These are phyloP conservation scores for Penicillium crustosum DNA, from an alignment of 2,329 filamentous ascomycete species.

Conservation along the genomic window DNA sequence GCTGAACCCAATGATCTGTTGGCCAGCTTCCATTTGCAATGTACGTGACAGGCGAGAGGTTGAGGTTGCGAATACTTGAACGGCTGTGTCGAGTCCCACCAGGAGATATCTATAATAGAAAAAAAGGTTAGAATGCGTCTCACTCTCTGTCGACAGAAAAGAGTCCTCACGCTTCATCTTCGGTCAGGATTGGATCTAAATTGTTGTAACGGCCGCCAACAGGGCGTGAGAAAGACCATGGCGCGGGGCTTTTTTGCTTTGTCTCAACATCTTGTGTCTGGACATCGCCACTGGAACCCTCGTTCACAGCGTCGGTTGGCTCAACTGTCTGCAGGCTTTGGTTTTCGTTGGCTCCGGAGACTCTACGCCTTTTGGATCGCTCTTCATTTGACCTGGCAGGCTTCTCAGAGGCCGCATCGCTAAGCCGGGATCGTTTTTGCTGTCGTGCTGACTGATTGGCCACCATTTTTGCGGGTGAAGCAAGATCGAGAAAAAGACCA, in stretches of 20 bases:
- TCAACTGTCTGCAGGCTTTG: constrained; percentile 30
- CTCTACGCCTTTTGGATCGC: constrained; percentile 33
- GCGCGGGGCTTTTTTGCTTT: constrained; percentile 16
- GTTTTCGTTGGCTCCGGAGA: constrained; percentile 24
- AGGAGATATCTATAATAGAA: constrained; percentile 63
- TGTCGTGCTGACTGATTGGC: constrained; percentile 21
- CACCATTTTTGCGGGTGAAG: constrained; percentile 15
- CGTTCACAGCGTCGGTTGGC: constrained; percentile 19
- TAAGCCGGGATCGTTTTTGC: constrained; percentile 34
- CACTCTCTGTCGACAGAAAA: neutral
- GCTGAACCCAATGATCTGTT: constrained; percentile 52
- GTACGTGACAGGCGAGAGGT: constrained; percentile 78
- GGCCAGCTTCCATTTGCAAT: constrained; percentile 57
- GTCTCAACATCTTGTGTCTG: constrained; percentile 14
- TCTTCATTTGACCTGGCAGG: constrained; percentile 25
- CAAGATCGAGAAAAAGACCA: neutral
- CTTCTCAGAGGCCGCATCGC: constrained; percentile 29
- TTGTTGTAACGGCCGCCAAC: constrained; percentile 57
- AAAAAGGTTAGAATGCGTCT: constrained; percentile 10
- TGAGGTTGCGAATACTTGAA: constrained; percentile 77
- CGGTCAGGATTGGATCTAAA: constrained; percentile 58
- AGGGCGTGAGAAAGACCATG: constrained; percentile 52
- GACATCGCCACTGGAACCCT: constrained; percentile 17
- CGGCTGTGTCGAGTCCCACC: constrained; percentile 68
- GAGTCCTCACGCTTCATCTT: constrained; percentile 54